phyloP scores from a whole-genome alignment of 1,139 yeast genomes.

The Geotrichum restrictum region DNA sequence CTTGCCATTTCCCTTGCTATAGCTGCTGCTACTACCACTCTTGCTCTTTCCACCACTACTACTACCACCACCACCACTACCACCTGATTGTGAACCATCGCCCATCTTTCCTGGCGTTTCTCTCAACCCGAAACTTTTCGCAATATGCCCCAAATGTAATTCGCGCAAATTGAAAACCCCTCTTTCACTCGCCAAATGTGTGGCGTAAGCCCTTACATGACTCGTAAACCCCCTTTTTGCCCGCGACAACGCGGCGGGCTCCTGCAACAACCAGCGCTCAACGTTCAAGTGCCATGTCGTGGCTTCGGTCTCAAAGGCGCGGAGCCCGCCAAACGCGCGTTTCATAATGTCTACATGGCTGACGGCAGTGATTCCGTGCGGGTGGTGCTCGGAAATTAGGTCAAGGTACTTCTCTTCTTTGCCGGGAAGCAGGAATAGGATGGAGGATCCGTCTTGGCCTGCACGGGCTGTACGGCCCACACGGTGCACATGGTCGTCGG shows the following conservation, averaged over 20 bases:
- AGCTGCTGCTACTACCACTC: slow-evolving; percentile 9
- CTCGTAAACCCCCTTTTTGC: slow-evolving; percentile 81
- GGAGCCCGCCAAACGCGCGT: slow-evolving; percentile 55
- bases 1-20: slow-evolving; percentile 1
- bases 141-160: slow-evolving; percentile 90
- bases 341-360: slow-evolving; percentile 53
- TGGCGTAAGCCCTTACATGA: slow-evolving; percentile 93
- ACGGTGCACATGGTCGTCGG: slow-evolving; percentile 90
- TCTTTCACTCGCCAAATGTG: slow-evolving; percentile 80
- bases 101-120: slow-evolving; percentile 78
- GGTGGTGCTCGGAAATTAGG: slow-evolving; percentile 55
- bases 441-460: slow-evolving; percentile 66
- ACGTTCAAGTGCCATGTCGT: slow-evolving; percentile 92
- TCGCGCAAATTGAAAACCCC: slow-evolving; percentile 71
- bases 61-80: slow-evolving; percentile 33
- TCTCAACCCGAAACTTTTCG: slow-evolving; percentile 89
- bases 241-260: slow-evolving; percentile 58
- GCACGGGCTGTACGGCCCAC: slow-evolving; percentile 98
- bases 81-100: slow-evolving; percentile 30
- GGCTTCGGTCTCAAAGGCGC: slow-evolving; percentile 86
- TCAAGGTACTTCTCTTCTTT: slow-evolving; percentile 80
- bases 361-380: slow-evolving; percentile 50
- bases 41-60: slow-evolving; percentile 15
- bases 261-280: slow-evolving; percentile 83
- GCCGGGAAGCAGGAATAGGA: slow-evolving; percentile 79